Base-by-base conservation (phyloP, 495 filamentous ascomycete genomes). In the Rhizodiscina lignyota region DNA sequence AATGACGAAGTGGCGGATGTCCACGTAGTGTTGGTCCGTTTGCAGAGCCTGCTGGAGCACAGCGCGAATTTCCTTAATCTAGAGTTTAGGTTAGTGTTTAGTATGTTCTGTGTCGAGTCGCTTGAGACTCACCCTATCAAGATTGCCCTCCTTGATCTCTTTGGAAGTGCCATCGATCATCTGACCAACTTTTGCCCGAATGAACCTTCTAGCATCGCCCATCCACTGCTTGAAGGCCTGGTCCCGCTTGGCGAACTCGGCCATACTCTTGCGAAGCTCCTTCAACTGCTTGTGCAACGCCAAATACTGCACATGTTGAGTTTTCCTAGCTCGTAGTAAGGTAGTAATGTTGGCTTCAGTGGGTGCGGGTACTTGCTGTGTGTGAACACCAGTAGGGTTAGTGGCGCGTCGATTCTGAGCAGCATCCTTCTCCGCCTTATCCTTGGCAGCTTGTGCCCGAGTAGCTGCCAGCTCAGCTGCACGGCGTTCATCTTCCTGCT, bases 211-310 rank as follows among this genome's bases (percentile, higher is more conserved):
- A 66, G 82, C 74, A 31, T 83, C 75, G 21, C 83, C 82, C 56
- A 83, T 68, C 2, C 64, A 58, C 21, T 60, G 50, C 44, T 84
- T 87, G 18, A 84, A 55, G 0, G 45, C 38, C 3, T 63, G 61
- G 21, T 72, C 60, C 41, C 67, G 55, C 39, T 68, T 68, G 21
- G 43, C 51, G 27, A 54, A 34, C 5, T 70, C 55, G 1, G 47
- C 49, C 35, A 79, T 55, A 13, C 61, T 64, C 22, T 64, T 64
- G 10, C 85, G 68, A 36, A 93, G 54, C 8, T 64, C 54, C 51
- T 94, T 94, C 17, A 93, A 59, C 13, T 66, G 65, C 37, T 71
- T 51, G 50, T 91, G 83, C 2, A 94, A 64, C 27, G 71, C 61
- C 1, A 77, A 50, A 51, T 84, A 84, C 19, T 66, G 63, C 32